Evolutionary conservation across 192 early-diverging fungal species (phyloP).

Genomic region (Backusella sp.): DNA sequence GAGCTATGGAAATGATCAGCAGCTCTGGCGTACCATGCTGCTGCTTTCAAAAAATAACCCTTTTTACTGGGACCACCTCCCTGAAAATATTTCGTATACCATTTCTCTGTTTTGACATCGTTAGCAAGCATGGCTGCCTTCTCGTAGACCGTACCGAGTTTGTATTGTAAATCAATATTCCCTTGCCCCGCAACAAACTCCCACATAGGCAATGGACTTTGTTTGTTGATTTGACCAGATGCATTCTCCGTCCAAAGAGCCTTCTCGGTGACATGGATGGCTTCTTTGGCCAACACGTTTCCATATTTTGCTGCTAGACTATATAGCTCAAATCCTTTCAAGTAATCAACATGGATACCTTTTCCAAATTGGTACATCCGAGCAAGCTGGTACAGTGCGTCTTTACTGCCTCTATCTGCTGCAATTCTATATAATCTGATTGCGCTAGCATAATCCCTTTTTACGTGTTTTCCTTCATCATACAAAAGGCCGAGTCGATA

Average conservation of each 20-base stretch:
- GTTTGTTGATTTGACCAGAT: background rate
- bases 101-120: too few species aligned
- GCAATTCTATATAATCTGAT: background rate
- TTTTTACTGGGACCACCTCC: background rate
- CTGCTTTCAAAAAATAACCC: background rate
- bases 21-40: background rate
- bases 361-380: background rate
- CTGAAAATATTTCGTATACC: too few species aligned
- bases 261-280: background rate
- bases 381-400: background rate
- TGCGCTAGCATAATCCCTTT: background rate
- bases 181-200: too few species aligned
- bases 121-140: too few species aligned
- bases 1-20: background rate
- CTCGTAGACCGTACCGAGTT: too few species aligned
- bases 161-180: too few species aligned
- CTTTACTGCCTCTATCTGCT: background rate
- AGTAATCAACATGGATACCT: background rate
- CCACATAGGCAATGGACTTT: too few species aligned
- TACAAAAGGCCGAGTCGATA: conserved; percentile 5
- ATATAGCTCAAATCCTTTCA: background rate
- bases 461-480: background rate
- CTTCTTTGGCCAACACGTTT: background rate
- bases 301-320: background rate
- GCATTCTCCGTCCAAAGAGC: background rate